These are phyloP conservation scores for Dryadomyces sulphureus DNA, from an alignment of 2,329 filamentous ascomycete genomes.

Conservation along the genomic window DNA sequence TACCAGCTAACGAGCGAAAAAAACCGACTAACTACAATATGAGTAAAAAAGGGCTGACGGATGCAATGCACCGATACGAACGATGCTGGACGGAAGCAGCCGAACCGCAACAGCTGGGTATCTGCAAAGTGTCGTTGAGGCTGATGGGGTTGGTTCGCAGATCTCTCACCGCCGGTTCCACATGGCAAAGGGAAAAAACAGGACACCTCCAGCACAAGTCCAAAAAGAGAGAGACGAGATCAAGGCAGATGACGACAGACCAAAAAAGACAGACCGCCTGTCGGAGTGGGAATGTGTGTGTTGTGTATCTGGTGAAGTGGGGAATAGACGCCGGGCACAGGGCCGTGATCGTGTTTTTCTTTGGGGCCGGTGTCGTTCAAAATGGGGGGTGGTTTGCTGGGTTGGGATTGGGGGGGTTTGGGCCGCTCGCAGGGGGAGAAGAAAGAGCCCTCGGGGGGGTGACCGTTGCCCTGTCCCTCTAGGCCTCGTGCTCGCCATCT, in stretches of 20 bases:
- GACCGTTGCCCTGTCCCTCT: not conserved
- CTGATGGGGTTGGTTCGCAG: not conserved
- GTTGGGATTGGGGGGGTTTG: no score
- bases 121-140: not conserved
- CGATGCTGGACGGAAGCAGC: not conserved
- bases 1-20: not conserved
- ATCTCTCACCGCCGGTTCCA: not conserved
- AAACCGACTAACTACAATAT: not conserved
- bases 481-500: not conserved
- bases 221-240: not conserved
- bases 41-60: not conserved
- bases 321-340: no score
- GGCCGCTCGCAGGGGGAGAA: not conserved
- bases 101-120: not conserved
- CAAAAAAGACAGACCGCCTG: not conserved
- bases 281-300: not conserved
- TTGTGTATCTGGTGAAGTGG: not conserved
- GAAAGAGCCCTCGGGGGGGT: not conserved
- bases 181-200: not conserved
- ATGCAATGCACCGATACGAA: constrained; percentile 1
- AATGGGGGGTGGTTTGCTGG: no score
- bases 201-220: not conserved
- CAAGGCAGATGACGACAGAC: not conserved
- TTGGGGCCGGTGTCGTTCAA: no score
- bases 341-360: no score